Conservation (phyloP, 2,329 filamentous ascomycete genomes). For the Metarhizium anisopliae region DNA sequence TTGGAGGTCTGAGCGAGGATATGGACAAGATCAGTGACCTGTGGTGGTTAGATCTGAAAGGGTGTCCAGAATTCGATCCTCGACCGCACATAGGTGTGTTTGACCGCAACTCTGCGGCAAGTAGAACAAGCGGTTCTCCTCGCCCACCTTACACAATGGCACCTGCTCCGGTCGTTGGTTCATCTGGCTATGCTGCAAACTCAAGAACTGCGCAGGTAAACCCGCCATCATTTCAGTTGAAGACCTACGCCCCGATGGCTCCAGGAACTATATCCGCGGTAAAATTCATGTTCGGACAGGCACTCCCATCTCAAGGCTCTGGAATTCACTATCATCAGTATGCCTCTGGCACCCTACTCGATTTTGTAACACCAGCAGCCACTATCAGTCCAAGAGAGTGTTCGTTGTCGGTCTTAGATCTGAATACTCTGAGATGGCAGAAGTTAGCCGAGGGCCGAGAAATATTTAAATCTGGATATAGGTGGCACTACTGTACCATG, state of each 20-base stretch:
- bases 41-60: conserved; percentile 95
- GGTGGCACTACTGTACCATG: conserved; percentile 97
- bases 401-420: conserved; percentile 79
- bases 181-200: conserved; percentile 59
- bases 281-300: conserved; percentile 73
- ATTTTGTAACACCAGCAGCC: conserved; percentile 87
- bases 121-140: conserved; percentile 39
- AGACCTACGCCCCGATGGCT: conserved; percentile 71
- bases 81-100: conserved; percentile 47
- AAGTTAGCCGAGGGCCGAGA: conserved; percentile 90
- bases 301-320: conserved; percentile 79
- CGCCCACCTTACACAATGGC: conserved; percentile 42
- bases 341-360: conserved; percentile 82
- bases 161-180: conserved; percentile 42
- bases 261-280: conserved; percentile 84
- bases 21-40: conserved; percentile 96
- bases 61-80: conserved; percentile 74
- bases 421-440: conserved; percentile 85
- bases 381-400: conserved; percentile 83
- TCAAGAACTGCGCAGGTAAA: conserved; percentile 60
- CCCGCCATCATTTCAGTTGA: conserved; percentile 55
- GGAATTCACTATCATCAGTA: conserved; percentile 95
- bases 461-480: conserved; percentile 82
- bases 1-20: conserved; percentile 86
- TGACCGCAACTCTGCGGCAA: conserved; percentile 34